These are phyloP conservation scores for Bacidia gigantensis DNA, from an alignment of 495 filamentous ascomycete species.

Conservation along the genomic window DNA sequence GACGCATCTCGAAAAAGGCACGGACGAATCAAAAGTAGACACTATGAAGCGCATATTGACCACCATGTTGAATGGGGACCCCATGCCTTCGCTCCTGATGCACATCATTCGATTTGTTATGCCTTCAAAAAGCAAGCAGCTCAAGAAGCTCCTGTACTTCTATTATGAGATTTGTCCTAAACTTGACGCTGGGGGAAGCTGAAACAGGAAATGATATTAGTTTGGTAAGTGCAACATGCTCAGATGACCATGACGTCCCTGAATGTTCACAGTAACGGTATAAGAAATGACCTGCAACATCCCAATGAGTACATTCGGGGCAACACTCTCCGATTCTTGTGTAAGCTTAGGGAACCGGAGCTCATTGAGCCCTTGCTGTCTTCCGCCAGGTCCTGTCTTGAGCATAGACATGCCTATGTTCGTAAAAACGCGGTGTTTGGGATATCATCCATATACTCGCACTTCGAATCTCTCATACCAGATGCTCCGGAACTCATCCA, in stretches of 20 bases:
- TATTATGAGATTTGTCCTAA: slow-evolving; percentile 99
- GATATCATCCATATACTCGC: slow-evolving; percentile 80
- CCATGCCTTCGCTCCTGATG: slow-evolving; percentile 91
- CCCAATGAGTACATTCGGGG: slow-evolving; percentile 97
- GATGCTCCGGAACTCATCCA: slow-evolving; percentile 90
- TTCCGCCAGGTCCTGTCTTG: slow-evolving; percentile 78
- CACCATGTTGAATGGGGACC: slow-evolving; percentile 95
- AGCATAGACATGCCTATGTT: slow-evolving; percentile 93
- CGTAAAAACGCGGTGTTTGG: slow-evolving; percentile 97
- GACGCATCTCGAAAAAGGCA: slow-evolving; percentile 92
- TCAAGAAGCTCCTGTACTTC: slow-evolving; percentile 98
- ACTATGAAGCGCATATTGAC: slow-evolving; percentile 97
- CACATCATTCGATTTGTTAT: slow-evolving; percentile 99
- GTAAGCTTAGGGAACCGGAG: slow-evolving; percentile 91
- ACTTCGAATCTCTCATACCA: slow-evolving; percentile 83
- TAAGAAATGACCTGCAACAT: slow-evolving; percentile 92
- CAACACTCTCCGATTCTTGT: slow-evolving; percentile 90
- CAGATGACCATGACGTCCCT: too few relatives aligned
- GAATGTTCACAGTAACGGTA: slow-evolving; percentile 62
- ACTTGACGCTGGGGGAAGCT: slow-evolving; percentile 80
- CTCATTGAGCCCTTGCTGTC: slow-evolving; percentile 91
- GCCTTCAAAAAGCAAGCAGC: slow-evolving; percentile 88
- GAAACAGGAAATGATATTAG: slow-evolving; percentile 98
- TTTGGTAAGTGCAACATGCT: slow-evolving; percentile 54
- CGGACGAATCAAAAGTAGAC: slow-evolving; percentile 90